Base-by-base conservation (phyloP, 768 basidiomycete species). In the Rhizopogon vulgaris region DNA sequence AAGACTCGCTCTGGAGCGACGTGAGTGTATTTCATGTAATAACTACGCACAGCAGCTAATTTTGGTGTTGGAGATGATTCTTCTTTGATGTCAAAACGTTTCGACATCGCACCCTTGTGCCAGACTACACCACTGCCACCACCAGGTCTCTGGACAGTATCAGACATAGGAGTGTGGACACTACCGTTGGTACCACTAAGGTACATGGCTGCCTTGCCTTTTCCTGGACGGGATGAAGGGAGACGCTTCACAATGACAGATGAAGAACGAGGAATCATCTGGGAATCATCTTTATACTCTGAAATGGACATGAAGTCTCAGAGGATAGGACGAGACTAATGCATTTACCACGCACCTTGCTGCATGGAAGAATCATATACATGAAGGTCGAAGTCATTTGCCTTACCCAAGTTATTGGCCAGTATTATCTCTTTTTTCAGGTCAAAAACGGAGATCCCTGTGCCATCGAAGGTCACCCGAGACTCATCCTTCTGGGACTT, bases 401-500 rank as follows among this genome's bases (percentile, higher is more conserved):
- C 93, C 78, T 93, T 94, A 74, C 87, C 87, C 72, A 99, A 84
- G 68, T 87, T 93, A 67, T 97, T 97, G 67, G 89, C 89, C 63
- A 95, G 75, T 63, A 99, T 95, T 66, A 99, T 91, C 73, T 98
- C 96, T 77, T 87, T 90, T 76, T 99, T 99, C 71, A 99, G 77
- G 73, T 99, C 96, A 78, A 97, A 98, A 61, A 98, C 93, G 64
- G 94, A 94, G 66, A 99, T 98, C 57, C 93, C 92, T 60, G 95
- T 97, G 64, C 96, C 96, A 68, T 99, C 95, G 76, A 99, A 97
- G 49, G 91, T 86, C 69, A 99, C 85, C 66, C 93, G 78, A 52
- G 93, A 94, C 72, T 98, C 95, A 74, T 90, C 85, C 75, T 80
- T 90, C 69, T 91, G 87, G 59, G 93, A 93, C 69, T 85, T 90